Evolutionary conservation across 2,329 filamentous ascomycete genomes (phyloP).

Genomic region (Curvularia sp.): DNA sequence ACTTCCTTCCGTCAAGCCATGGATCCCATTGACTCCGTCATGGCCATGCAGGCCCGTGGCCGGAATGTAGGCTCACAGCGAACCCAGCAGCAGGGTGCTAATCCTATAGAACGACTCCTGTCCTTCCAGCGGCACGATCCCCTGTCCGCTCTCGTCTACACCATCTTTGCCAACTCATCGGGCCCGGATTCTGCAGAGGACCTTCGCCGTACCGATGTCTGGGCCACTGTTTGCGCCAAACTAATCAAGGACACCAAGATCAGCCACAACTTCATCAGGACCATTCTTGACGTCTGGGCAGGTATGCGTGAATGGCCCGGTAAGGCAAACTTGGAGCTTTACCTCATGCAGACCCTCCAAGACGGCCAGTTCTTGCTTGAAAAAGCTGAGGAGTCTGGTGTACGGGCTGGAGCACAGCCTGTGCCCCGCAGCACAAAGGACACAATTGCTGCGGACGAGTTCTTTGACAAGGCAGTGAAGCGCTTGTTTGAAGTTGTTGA

Average conservation of each 20-base stretch:
- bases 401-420: conserved; percentile 72
- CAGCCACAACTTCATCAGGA: conserved; percentile 78
- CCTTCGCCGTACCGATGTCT: conserved; percentile 78
- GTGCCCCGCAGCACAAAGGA: conserved; percentile 78
- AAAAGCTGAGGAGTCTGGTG: conserved; percentile 75
- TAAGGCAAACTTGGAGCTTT: conserved; percentile 88
- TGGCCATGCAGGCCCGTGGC: conserved; percentile 68
- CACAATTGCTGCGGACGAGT: conserved; percentile 82
- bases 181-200: conserved; percentile 84
- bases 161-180: conserved; percentile 85
- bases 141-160: conserved; percentile 83
- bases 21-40: conserved; percentile 83
- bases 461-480: conserved; percentile 82
- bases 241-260: conserved; percentile 79
- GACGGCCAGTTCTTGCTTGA: conserved; percentile 91
- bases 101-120: conserved; percentile 80
- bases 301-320: conserved; percentile 88
- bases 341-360: conserved; percentile 92
- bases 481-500: conserved; percentile 86
- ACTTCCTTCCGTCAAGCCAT: conserved; percentile 79
- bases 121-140: conserved; percentile 90
- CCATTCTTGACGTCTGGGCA: conserved; percentile 87
- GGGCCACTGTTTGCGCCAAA: conserved; percentile 85
- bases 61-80: conserved; percentile 58
- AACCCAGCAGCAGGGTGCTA: conserved; percentile 61